A percentile compares a stretch with the other conserved stretches of the same genome.
These are phyloP conservation scores for Ceratocystis eucalypticola DNA, from an alignment of 2,329 filamentous ascomycete species.

Conservation along the genomic window DNA sequence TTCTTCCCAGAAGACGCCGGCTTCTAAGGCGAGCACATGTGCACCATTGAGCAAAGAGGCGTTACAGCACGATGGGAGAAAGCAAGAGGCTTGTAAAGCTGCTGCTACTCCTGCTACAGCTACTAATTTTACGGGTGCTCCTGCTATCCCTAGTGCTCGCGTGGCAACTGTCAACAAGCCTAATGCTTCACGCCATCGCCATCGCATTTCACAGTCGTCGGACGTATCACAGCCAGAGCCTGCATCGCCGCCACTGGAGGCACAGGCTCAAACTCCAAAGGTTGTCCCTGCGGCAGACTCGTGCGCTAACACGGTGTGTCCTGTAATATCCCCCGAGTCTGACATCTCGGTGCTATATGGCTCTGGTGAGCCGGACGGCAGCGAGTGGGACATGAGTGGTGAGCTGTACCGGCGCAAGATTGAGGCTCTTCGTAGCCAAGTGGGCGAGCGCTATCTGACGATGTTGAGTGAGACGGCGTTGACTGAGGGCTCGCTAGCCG, in stretches of 20 bases:
- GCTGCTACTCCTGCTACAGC: neutral
- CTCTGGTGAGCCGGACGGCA: conserved; percentile 28
- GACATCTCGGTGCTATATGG: conserved; percentile 18
- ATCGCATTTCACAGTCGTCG: conserved; percentile 18
- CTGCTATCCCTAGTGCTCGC: neutral
- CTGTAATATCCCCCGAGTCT: conserved; percentile 10
- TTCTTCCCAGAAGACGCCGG: neutral
- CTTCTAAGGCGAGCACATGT: neutral
- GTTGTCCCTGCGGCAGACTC: conserved; percentile 15
- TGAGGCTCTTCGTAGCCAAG: conserved; percentile 69
- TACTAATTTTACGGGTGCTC: conserved; percentile 8
- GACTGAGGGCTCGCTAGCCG: neutral
- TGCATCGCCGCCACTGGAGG: conserved; percentile 14
- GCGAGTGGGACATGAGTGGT: conserved; percentile 54
- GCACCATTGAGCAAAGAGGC: neutral
- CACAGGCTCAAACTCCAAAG: conserved; percentile 13
- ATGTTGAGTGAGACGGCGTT: conserved; percentile 57
- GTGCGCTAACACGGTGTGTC: neutral
- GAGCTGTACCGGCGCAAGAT: conserved; percentile 80
- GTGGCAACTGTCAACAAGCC: neutral
- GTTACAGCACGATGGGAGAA: neutral
- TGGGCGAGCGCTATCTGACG: conserved; percentile 77
- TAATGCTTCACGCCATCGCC: neutral
- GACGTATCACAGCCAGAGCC: conserved; percentile 18
- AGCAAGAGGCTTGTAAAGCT: neutral